Evolutionary conservation across 2,329 filamentous ascomycete genomes (phyloP), one percentile per base, ranked within the genome.

Genomic region (Xylaria sp.): DNA sequence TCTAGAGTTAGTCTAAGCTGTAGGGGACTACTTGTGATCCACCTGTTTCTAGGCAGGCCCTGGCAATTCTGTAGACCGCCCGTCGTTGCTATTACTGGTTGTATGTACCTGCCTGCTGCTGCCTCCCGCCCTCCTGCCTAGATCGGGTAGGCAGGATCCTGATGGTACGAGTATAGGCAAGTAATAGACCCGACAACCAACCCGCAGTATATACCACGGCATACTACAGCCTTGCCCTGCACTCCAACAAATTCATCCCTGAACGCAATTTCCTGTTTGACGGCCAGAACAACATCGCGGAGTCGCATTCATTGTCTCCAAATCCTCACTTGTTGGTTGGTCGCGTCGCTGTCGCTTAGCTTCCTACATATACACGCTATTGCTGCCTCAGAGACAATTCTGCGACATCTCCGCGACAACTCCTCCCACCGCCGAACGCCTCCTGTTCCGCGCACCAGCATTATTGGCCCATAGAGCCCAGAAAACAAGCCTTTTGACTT

Each of bases 201-300:
- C 42, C 42, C n/a, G 17, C 42, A 44, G 42, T 40, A 26, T 17
- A 15, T 33, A 33, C 33, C 33, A 33, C 33, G 33, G 33, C 33
- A 33, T 5, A 51, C 44, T 26, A 51, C 63, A 66, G 63, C 67
- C 63, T 59, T 63, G 26, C 38, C 42, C n/a, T 56, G 33, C 17
- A 38, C 48, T 60, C 20, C 36, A 6, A 31, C 33, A 17, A n/a
- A 31, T 33, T 28, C 33, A 44, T 59, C 54, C 59, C 56, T 67
- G 54, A 51, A 64, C 10, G 49, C 36, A 66, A 61, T 66, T 66
- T 63, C 67, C 61, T 23, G 48, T 60, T 57, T 28, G 44, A 63
- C 42, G 40, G 28, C 15, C 42, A 42, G 44, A 44, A 38, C 33
- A 38, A 17, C 61, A 7, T 65, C 40, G 44, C 28, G 46, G 31